These are phyloP conservation scores for Logfia minima DNA, from an alignment of 129 eudicot genomes.

Conservation along the genomic window DNA sequence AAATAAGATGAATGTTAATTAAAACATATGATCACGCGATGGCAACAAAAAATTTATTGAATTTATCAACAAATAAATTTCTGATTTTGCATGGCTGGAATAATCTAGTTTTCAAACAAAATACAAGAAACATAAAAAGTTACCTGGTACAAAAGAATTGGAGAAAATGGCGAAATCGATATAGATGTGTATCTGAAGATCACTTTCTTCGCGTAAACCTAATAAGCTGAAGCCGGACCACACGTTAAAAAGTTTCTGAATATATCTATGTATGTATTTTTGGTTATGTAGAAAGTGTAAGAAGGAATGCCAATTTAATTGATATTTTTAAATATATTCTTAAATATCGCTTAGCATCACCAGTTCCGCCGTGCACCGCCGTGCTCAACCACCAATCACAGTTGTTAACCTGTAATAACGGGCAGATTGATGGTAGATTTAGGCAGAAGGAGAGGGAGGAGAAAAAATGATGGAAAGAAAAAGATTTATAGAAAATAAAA, in stretches of 20 bases:
- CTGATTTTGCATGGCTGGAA: too few species aligned
- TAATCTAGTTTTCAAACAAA: neutral
- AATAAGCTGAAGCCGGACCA: constrained; percentile 14
- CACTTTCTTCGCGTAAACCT: neutral
- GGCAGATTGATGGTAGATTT: constrained; percentile 36
- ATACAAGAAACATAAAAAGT: neutral
- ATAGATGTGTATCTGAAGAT: constrained; percentile 6
- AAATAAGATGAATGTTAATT: neutral
- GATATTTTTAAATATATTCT: constrained; percentile 16
- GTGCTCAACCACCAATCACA: constrained; percentile 39
- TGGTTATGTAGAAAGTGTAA: neutral
- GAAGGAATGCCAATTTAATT: constrained; percentile 11
- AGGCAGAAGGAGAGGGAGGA: constrained; percentile 14
- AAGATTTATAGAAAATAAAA: neutral
- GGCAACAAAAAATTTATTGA: neutral
- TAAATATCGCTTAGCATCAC: constrained; percentile 15
- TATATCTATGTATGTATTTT: neutral
- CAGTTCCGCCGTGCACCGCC: constrained; percentile 16
- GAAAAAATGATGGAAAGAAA: constrained; percentile 3
- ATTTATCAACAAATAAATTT: too few species aligned
- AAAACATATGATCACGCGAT: neutral
- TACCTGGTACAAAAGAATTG: constrained; percentile 18
- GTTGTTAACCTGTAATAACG: constrained; percentile 36
- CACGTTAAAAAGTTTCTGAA: neutral
- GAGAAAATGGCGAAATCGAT: constrained; percentile 14